A percentile compares a stretch with the other conserved stretches of the same genome.
Evolutionary conservation across 2,329 filamentous ascomycete genomes (phyloP).

Genomic region (Sclerotinia trifoliorum): DNA sequence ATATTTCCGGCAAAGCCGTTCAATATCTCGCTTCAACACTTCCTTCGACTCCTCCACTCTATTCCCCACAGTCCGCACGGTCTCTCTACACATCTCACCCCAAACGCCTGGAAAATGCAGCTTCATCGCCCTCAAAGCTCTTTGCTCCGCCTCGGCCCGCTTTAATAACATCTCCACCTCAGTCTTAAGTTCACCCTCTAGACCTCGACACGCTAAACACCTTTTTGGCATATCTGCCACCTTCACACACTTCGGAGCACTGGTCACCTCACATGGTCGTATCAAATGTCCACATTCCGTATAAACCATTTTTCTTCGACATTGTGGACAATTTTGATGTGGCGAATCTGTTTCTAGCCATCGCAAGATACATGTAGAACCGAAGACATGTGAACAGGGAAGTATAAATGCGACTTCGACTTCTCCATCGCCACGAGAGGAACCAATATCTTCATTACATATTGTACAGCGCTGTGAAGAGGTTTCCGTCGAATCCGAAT

Average conservation of each 20-base stretch:
- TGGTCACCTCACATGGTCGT: slow-evolving; percentile 20
- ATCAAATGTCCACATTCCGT: slow-evolving; percentile 32
- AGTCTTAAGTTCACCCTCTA: slow-evolving; percentile 21
- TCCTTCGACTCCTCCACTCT: slow-evolving; percentile 29
- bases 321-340: slow-evolving; percentile 34
- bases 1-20: slow-evolving; percentile 28
- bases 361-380: slow-evolving; percentile 32
- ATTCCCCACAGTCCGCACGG: slow-evolving; percentile 24
- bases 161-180: slow-evolving; percentile 24
- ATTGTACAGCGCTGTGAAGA: slow-evolving; percentile 28
- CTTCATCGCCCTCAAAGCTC: slow-evolving; percentile 26
- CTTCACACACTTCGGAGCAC: slow-evolving; percentile 22
- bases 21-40: slow-evolving; percentile 28
- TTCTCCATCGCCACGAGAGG: slow-evolving; percentile 23
- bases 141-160: slow-evolving; percentile 24
- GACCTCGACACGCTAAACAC: slow-evolving; percentile 32
- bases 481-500: not conserved
- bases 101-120: slow-evolving; percentile 27
- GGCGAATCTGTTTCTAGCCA: slow-evolving; percentile 33
- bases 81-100: slow-evolving; percentile 25
- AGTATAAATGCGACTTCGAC: slow-evolving; percentile 29
- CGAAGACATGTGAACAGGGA: slow-evolving; percentile 36
- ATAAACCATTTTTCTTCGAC: slow-evolving; percentile 35
- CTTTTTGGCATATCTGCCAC: slow-evolving; percentile 31
- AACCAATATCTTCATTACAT: slow-evolving; percentile 27